Evolutionary conservation across 2,329 filamentous ascomycete genomes (phyloP).

Genomic region (Tolypocladium endophyticum): DNA sequence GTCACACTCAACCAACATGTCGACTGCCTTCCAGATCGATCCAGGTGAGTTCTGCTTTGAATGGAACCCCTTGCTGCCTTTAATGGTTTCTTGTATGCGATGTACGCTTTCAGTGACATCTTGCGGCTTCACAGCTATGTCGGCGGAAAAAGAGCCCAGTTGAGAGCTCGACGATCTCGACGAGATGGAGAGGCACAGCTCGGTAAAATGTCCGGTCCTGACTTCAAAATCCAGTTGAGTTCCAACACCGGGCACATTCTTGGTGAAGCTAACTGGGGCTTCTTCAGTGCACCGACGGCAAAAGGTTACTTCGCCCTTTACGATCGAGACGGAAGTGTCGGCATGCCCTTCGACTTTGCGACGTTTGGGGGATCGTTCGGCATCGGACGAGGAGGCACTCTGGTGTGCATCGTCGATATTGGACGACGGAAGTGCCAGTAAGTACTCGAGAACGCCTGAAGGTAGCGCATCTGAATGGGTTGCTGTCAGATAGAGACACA

Average conservation of each 20-base stretch:
- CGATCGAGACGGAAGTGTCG: conserved; percentile 13
- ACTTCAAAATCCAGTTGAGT: conserved; percentile 10
- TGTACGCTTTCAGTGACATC: conserved; percentile 10
- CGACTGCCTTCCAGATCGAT: conserved; percentile 23
- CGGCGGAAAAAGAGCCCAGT: conserved; percentile 1
- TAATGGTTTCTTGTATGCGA: conserved; percentile 9
- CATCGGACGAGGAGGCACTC: conserved; percentile 2
- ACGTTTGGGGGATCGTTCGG: conserved; percentile 18
- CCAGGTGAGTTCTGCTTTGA: conserved; percentile 13
- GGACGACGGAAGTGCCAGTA: conserved; percentile 11
- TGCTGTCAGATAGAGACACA: background rate
- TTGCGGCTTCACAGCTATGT: conserved; percentile 11
- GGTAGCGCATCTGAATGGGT: conserved; percentile 14
- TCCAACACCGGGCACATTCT: conserved; percentile 10
- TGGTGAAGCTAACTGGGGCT: conserved; percentile 1
- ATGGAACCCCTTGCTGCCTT: conserved; percentile 1
- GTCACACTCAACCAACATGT: conserved; percentile 18
- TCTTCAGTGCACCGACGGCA: conserved; percentile 12
- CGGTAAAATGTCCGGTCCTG: background rate
- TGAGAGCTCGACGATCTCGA: conserved; percentile 6
- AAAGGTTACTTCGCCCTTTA: conserved; percentile 13
- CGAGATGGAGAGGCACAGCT: conserved; percentile 7
- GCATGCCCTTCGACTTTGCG: conserved; percentile 13
- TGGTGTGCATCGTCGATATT: conserved; percentile 2
- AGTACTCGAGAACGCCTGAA: conserved; percentile 8